Base-by-base conservation (phyloP, 495 filamentous ascomycete genomes). In the Hypoxylon trugodes region DNA sequence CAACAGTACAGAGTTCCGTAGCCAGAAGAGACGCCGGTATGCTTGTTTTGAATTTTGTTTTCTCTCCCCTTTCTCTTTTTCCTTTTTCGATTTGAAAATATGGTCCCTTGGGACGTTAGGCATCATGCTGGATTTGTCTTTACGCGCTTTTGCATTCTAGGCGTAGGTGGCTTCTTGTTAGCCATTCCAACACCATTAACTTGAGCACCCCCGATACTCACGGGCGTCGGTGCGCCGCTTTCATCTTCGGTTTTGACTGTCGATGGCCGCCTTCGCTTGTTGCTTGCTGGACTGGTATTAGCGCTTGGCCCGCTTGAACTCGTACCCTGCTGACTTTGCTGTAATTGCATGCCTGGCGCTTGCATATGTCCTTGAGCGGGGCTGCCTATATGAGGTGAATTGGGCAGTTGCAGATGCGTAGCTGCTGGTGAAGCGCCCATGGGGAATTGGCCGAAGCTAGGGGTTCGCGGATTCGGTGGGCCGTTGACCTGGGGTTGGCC, bases 211-310 rank as follows among this genome's bases (percentile, higher is more conserved):
- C 74, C 73, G 5, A 76, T 67, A 25, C 73, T 70, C 13, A 64
- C 72, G 2, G 77, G 79, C 7, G 79, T 80, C 0, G 79, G 77
- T 1, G 76, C 78, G 24, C 74, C 74, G 32, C 81, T 81, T 13
- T 93, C 90, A 13, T 79, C 84, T 55, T 94, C 92, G 30, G 81
- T 77, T 77, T 96, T 95, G 45, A 94, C 89, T 3, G 85, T 85
- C 57, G 90, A 93, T 7, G 87, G 79, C 35, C 91, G 79, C 53
- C 93, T 82, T 56, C 91, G 86, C 76, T 95, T 93, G 41, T 82
- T 87, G 26, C 88, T 86, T 51, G 88, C 90, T 7, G 93, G 93
- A 49, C 92, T 96, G 2, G 93, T 94, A 70, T 91, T 96, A 5
- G 90, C 89, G 65, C 90, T 93, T 2, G 86, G 86, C 0, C 83